Evolutionary conservation across 2,329 filamentous ascomycete genomes (phyloP), one percentile per base, ranked within the genome.

Genomic region (Pseudofabraea citricarpa): DNA sequence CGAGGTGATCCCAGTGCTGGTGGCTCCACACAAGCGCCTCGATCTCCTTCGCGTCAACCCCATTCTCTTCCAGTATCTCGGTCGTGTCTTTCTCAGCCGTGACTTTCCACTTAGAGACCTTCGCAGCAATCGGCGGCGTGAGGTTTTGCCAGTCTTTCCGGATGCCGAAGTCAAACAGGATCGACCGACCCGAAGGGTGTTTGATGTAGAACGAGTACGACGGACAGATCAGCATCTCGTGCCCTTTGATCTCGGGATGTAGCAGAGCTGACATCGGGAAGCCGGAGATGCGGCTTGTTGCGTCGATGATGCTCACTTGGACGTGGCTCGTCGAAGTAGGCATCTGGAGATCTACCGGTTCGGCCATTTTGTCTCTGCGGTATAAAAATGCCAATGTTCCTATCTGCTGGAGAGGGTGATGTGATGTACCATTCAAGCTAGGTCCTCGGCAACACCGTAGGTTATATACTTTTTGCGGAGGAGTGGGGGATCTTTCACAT

Each of bases 1-100:
- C 66, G 3, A 55, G 56, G 43, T 68, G 65, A 43, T 68, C 65
- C 46, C 55, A 64, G 43, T 64, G 64, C 40, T 48, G 49, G 44
- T 60, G 59, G 23, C 51, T 59, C 7, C 24, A 27, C 8, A 27
- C 13, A 13, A 27, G 8, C 7, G 24, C 13, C 7, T 13, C 13
- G 24, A 27, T 27, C 7, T 7, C 7, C 24, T 7, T 8, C 8
- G 24, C 8, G 8, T 7, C 7, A 27, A 27, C 24, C 24, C 8
- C 8, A 7, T 13, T 13, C 13, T 27, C 24, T 13, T 27, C 24
- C 7, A 27, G 24, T 27, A 27, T 7, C 8, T 27, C 24, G 24
- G 13, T 13, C 8, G 24, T 13, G 24, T 27, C 24, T 13, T 27
- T 27, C n/a, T n/a, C n/a, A n/a, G n/a, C n/a, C n/a, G n/a, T n/a